Evolutionary conservation across 2,329 filamentous ascomycete species (phyloP).

Genomic region (Amauroascus niger): DNA sequence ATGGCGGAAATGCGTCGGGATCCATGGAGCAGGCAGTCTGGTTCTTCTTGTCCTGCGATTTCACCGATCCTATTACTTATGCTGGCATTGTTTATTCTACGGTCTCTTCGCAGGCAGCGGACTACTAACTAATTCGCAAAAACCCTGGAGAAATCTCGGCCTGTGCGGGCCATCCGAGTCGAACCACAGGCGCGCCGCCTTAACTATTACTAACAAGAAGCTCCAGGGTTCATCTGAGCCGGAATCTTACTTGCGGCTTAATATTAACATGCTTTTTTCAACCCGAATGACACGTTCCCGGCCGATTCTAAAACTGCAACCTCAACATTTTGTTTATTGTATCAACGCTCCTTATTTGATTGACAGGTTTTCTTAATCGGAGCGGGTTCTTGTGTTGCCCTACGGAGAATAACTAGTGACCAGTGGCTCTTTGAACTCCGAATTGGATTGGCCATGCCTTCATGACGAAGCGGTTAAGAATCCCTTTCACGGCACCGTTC

Average conservation of each 20-base stretch:
- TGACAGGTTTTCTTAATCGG: neutral
- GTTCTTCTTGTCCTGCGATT: neutral
- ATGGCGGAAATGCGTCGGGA: neutral
- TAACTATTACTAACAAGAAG: conserved; percentile 1
- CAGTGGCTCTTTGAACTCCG: neutral
- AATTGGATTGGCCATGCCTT: conserved; percentile 25
- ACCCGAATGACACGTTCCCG: neutral
- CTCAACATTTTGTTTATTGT: neutral
- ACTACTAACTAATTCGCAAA: conserved; percentile 18
- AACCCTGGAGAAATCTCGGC: conserved; percentile 16
- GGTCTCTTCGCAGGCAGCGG: neutral
- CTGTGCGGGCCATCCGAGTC: conserved; percentile 9
- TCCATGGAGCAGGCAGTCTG: neutral
- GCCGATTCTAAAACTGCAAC: neutral
- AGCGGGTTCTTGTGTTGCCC: neutral
- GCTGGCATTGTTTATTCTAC: conserved; percentile 3
- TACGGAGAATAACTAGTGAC: neutral
- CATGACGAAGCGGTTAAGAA: conserved; percentile 68
- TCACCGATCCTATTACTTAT: neutral
- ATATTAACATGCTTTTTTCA: neutral
- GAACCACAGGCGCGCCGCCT: conserved; percentile 8
- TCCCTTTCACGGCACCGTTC: conserved; percentile 80
- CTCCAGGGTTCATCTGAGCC: neutral
- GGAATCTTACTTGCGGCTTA: no score
- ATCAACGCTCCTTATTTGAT: neutral